phyloP scores from a whole-genome alignment of 2,329 filamentous ascomycete genomes.

The Colletotrichum nymphaeae region DNA sequence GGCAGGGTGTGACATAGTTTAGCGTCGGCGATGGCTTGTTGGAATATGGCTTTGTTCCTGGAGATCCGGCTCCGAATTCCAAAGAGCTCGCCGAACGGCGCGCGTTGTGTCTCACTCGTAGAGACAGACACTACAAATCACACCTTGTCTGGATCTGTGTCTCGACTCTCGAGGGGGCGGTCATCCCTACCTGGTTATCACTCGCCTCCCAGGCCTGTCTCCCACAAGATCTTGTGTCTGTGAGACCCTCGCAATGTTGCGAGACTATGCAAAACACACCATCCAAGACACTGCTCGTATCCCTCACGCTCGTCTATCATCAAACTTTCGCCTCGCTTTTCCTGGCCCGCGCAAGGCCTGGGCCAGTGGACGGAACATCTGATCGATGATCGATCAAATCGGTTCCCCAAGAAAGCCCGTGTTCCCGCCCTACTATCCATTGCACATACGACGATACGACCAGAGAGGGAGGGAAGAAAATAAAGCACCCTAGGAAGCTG shows the following conservation, averaged over 20 bases:
- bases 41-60: not conserved
- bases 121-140: not conserved
- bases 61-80: not conserved
- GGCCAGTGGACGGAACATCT: not conserved
- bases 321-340: not conserved
- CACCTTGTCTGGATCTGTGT: not conserved
- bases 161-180: not conserved
- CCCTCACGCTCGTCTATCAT: not conserved
- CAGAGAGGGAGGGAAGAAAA: too few relatives aligned
- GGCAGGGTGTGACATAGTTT: not conserved
- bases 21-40: not conserved
- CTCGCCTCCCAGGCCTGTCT: not conserved
- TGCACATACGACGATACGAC: not conserved
- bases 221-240: not conserved
- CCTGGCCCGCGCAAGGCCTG: not conserved
- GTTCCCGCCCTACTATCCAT: not conserved
- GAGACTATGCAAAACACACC: not conserved
- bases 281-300: not conserved
- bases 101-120: not conserved
- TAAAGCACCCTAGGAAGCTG: not conserved
- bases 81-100: not conserved
- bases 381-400: constrained; percentile 3
- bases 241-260: too few relatives aligned
- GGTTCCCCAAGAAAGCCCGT: not conserved
- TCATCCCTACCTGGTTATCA: not conserved